Conservation (phyloP, 805 yeast genomes). For the Allodekkera sacchari region DNA sequence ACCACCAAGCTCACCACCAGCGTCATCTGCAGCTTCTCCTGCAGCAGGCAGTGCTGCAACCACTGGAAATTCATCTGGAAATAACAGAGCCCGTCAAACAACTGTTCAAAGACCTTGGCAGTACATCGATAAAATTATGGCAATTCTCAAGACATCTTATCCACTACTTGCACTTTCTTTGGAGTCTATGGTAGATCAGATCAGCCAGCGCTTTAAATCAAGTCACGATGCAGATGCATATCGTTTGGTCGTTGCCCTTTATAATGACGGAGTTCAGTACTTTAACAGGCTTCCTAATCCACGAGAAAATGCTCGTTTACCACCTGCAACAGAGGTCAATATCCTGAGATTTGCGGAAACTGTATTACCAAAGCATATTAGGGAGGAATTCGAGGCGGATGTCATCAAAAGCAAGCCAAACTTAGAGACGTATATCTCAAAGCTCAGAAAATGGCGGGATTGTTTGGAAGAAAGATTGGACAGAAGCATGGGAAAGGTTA, state of each 20-base stretch:
- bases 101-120: conserved; percentile 69
- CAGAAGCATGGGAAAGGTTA: conserved; percentile 68
- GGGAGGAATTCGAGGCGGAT: conserved; percentile 87
- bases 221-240: conserved; percentile 95
- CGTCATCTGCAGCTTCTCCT: conserved; percentile 5
- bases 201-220: conserved; percentile 86
- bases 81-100: conserved; percentile 13
- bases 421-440: conserved; percentile 75
- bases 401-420: conserved; percentile 82
- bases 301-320: conserved; percentile 78
- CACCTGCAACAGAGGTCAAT: conserved; percentile 86
- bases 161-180: conserved; percentile 87
- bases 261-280: conserved; percentile 90
- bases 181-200: conserved; percentile 93
- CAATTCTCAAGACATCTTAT: conserved; percentile 91
- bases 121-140: conserved; percentile 85
- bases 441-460: conserved; percentile 87
- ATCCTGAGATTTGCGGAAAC: conserved; percentile 87
- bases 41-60: conserved; percentile 3
- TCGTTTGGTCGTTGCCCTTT: conserved; percentile 80
- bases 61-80: conserved; percentile 1
- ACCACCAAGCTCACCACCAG: too few relatives aligned
- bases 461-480: conserved; percentile 88
- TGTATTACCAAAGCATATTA: conserved; percentile 78
- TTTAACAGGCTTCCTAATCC: conserved; percentile 82